Evolutionary conservation across 805 yeast genomes (phyloP).

Genomic region (Kodamaea kaohsiungensis): DNA sequence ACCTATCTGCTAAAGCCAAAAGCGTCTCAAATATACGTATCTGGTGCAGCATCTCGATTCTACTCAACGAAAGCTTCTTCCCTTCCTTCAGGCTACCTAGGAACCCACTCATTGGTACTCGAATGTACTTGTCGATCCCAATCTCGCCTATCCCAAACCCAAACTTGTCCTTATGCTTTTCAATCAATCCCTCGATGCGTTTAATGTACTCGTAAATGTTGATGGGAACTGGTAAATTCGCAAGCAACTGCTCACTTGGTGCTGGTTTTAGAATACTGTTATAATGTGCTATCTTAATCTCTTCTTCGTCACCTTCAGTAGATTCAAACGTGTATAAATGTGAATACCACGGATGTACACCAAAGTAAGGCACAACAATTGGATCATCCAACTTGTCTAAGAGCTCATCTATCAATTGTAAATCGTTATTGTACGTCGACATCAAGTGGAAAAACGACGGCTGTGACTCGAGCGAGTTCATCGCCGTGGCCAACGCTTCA

Average conservation of each 20-base stretch:
- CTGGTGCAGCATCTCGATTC: constrained; percentile 71
- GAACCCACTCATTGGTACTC: constrained; percentile 63
- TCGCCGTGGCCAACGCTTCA: constrained; percentile 9
- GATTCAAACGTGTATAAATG: constrained; percentile 54
- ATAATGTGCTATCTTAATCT: constrained; percentile 57
- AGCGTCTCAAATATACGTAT: constrained; percentile 48
- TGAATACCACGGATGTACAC: constrained; percentile 92
- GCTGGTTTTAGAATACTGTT: constrained; percentile 44
- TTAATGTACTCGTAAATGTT: constrained; percentile 36
- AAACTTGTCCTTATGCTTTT: constrained; percentile 13
- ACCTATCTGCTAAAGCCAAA: constrained; percentile 53
- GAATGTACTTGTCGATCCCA: constrained; percentile 81
- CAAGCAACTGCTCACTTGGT: constrained; percentile 41
- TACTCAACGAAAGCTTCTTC: constrained; percentile 40
- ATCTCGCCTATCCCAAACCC: constrained; percentile 73
- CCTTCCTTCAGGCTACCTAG: constrained; percentile 37
- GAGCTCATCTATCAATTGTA: constrained; percentile 25
- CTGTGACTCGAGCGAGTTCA: constrained; percentile 8
- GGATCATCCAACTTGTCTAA: constrained; percentile 12
- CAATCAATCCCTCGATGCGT: constrained; percentile 26
- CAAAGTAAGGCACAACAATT: constrained; percentile 51
- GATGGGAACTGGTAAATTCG: constrained; percentile 62
- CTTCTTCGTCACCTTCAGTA: constrained; percentile 10
- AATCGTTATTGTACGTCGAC: constrained; percentile 40
- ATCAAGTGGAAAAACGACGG: constrained; percentile 31